Conservation (phyloP, 1,139 yeast genomes). For the Debaryomyces subglobosus region DNA sequence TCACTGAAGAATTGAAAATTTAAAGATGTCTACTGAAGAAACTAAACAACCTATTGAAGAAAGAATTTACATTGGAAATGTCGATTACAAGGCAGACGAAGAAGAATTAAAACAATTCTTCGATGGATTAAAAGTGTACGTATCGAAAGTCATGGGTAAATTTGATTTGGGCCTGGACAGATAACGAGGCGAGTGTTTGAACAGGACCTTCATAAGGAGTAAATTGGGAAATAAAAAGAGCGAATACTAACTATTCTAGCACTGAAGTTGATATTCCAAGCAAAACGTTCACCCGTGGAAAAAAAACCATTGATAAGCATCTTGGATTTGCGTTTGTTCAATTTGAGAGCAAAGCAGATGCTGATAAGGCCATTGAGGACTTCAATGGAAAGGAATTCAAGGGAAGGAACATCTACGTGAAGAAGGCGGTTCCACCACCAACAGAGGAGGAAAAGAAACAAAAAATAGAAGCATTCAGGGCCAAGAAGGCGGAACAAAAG, state of each 20-base stretch:
- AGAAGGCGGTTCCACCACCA: slow-evolving; percentile 56
- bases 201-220: not conserved
- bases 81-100: slow-evolving; percentile 55
- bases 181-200: not conserved
- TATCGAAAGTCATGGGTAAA: slow-evolving; percentile 11
- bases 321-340: slow-evolving; percentile 61
- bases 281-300: slow-evolving; percentile 36
- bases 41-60: slow-evolving; percentile 33
- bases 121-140: slow-evolving; percentile 40
- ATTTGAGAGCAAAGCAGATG: slow-evolving; percentile 50
- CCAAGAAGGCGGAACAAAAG: slow-evolving; percentile 34
- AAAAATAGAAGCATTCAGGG: slow-evolving; percentile 40
- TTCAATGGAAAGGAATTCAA: slow-evolving; percentile 49
- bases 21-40: slow-evolving; percentile 24
- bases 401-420: slow-evolving; percentile 51
- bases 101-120: slow-evolving; percentile 51
- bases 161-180: not conserved
- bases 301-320: slow-evolving; percentile 37
- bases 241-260: slow-evolving; percentile 17
- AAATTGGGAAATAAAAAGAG: not conserved
- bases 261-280: slow-evolving; percentile 46
- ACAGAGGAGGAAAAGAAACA: slow-evolving; percentile 49
- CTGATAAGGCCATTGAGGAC: slow-evolving; percentile 49
- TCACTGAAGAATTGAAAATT: slow-evolving; percentile 6
- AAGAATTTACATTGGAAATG: slow-evolving; percentile 55